These are phyloP conservation scores for Salix arbutifolia DNA, from an alignment of 345 rosid species.

Conservation along the genomic window DNA sequence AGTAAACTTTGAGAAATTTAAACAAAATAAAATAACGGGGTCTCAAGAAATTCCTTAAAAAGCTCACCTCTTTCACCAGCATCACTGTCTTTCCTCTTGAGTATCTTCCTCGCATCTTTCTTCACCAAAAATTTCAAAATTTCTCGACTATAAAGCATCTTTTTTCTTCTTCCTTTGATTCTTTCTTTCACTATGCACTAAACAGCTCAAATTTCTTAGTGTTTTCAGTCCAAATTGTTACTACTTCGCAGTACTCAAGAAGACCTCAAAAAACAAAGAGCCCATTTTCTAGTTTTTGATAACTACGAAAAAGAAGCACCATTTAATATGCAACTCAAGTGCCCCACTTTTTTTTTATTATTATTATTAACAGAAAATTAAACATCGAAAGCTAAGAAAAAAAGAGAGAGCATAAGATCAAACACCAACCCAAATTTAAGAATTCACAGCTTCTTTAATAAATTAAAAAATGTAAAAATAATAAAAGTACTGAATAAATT, in stretches of 20 bases:
- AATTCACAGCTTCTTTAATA: no score
- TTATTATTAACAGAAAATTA: background rate
- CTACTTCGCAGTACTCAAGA: background rate
- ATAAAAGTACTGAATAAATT: no score
- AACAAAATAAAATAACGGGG: background rate
- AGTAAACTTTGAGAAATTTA: background rate
- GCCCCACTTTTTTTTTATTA: background rate
- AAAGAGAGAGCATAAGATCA: background rate
- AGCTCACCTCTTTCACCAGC: constrained; percentile 67
- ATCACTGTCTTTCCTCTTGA: constrained; percentile 89
- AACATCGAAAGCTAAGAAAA: background rate
- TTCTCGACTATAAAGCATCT: constrained; percentile 34
- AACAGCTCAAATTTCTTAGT: background rate
- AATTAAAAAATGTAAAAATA: no score
- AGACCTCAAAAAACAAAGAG: background rate
- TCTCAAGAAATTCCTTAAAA: background rate
- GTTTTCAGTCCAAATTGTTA: no score
- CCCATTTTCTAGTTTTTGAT: background rate
- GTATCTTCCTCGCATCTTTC: constrained; percentile 73
- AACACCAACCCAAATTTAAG: no score
- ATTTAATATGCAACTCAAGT: background rate
- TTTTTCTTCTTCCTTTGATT: background rate
- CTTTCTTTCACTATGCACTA: background rate
- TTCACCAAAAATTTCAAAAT: constrained; percentile 44
- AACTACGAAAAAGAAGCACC: background rate